Base-by-base conservation (phyloP, 306 rosid genomes). In the Quercus variabilis region DNA sequence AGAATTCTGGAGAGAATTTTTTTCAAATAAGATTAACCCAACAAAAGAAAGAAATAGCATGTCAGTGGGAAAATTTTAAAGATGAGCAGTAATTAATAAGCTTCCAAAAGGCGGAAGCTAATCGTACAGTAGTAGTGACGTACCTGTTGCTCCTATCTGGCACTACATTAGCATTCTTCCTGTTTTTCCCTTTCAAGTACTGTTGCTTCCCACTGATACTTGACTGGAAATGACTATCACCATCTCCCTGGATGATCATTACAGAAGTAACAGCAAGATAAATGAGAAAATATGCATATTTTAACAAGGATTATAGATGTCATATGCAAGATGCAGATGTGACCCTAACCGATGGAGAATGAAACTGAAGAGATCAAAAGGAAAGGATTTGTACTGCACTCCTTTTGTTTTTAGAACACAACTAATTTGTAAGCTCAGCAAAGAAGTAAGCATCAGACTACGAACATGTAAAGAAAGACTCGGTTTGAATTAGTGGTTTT, bases 201-300 rank as follows among this genome's bases (percentile, higher is more conserved):
- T 69, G 82, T 43, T 76, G 86, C 77, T 82, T 86, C 78, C 82
- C 85, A 72, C 78, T 84, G 77, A 74, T 82, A 51, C 88, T 60
- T 26, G 89, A 52, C 59, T 55, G 76, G 62, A 86, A 72, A 57
- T 64, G 84, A 83, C 73, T 88, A 51, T 82, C 85, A 74, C 81
- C 88, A 83, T 87, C 90, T 81, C 90, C 97, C 97, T 94, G 86
- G 59, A 83, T 67, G 78, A 74, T 73, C 55, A 80, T 31, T 78
- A 80, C 35, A 46, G 33, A 77, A 77, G 64, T 15, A 81, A 46
- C 71, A 83, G 62, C 18, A 68, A 56, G 51, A 73, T 35, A 60
- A 68, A 60, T 70, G 20, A 76, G 72, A 87, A 65, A 60, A 79
- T 78, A 56, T 17, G 75, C 23, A 77, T 60, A 78, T 58, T 30